These are phyloP conservation scores for Ceratobasidium theobromae DNA, from an alignment of 1,284 basidiomycete species.

Conservation along the genomic window DNA sequence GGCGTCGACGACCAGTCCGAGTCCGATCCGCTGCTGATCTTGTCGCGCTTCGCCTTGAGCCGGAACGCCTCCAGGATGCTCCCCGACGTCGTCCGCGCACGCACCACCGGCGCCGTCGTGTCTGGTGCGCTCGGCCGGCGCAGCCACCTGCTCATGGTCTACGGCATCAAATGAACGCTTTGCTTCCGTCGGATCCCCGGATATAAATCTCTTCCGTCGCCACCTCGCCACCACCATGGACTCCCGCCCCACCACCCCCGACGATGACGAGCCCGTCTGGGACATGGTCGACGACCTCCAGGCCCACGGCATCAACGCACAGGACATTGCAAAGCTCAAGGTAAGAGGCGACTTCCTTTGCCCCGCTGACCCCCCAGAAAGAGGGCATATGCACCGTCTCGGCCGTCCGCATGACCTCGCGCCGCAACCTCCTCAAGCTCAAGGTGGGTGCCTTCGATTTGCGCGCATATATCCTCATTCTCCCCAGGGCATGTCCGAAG, in stretches of 20 bases:
- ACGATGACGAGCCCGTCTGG: slow-evolving; percentile 51
- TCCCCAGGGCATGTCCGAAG: slow-evolving; percentile 78
- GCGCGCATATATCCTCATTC: slow-evolving; percentile 35
- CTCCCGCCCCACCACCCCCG: too few relatives aligned
- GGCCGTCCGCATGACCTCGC: slow-evolving; percentile 82
- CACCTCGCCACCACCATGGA: too few relatives aligned
- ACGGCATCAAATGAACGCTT: too few relatives aligned
- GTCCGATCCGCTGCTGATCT: too few relatives aligned
- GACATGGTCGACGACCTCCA: slow-evolving; percentile 87
- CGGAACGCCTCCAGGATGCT: too few relatives aligned
- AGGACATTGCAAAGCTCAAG: slow-evolving; percentile 92
- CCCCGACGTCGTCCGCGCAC: slow-evolving; percentile 1
- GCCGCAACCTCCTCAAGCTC: slow-evolving; percentile 84
- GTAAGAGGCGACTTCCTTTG: slow-evolving; percentile 46
- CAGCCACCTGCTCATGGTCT: slow-evolving; percentile 15
- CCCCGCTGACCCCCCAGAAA: slow-evolving; percentile 40
- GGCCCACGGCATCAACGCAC: slow-evolving; percentile 89
- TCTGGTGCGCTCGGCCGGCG: slow-evolving; percentile 5
- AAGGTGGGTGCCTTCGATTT: slow-evolving; percentile 57
- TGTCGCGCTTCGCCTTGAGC: too few relatives aligned
- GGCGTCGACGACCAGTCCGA: too few relatives aligned
- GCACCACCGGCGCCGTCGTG: background rate
- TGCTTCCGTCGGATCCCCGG: too few relatives aligned
- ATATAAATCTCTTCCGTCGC: too few relatives aligned
- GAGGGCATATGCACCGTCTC: slow-evolving; percentile 55